Evolutionary conservation across 176 grass and related monocot species (phyloP).

Genomic region (Saccharum officinarum): DNA sequence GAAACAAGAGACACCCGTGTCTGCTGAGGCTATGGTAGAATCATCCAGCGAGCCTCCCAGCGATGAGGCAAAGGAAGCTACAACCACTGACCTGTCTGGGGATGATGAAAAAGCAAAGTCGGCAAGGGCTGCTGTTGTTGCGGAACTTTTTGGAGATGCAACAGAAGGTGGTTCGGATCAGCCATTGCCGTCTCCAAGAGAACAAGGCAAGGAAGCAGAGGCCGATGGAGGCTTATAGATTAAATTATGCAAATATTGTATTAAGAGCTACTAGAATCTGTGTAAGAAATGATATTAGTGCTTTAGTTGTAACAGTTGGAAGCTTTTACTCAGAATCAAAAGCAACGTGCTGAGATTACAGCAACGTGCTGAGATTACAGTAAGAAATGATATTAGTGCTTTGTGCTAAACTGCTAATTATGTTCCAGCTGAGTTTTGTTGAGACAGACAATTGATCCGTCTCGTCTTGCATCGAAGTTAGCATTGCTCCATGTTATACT

Average conservation of each 20-base stretch:
- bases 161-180: neutral
- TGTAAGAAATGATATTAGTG: neutral
- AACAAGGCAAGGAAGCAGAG: neutral
- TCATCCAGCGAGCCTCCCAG: neutral
- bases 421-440: neutral
- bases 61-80: neutral
- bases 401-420: no score
- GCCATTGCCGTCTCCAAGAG: neutral
- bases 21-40: neutral
- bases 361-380: no score
- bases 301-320: slow-evolving; percentile 15
- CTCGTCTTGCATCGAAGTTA: neutral
- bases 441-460: neutral
- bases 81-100: neutral
- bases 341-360: neutral
- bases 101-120: neutral
- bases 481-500: neutral
- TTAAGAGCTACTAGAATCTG: slow-evolving; percentile 5
- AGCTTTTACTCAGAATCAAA: neutral
- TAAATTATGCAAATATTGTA: slow-evolving; percentile 35
- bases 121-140: neutral
- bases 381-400: no score
- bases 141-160: neutral
- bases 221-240: neutral
- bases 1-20: neutral